Conservation (phyloP, 164 flowering plant genomes). For the Vitis rupestris region DNA sequence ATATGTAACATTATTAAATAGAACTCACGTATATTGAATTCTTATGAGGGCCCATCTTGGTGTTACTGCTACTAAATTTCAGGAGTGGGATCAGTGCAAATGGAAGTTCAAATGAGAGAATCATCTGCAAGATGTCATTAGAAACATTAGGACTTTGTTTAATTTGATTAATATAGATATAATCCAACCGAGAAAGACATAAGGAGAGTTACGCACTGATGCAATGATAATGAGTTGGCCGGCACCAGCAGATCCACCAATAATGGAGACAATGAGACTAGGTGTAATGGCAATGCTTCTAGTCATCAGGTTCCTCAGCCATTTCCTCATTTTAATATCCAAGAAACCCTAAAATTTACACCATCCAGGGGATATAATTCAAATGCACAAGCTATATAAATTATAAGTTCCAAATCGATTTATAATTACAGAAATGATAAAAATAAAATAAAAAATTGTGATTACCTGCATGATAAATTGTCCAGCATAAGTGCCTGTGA, state of each 20-base stretch:
- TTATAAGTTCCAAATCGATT: too few species aligned
- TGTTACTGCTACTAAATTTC: constrained; percentile 82
- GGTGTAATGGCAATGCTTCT: constrained; percentile 76
- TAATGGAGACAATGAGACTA: constrained; percentile 66
- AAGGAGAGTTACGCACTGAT: constrained; percentile 41
- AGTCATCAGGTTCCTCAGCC: constrained; percentile 69
- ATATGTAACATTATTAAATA: neutral
- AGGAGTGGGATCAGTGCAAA: constrained; percentile 93
- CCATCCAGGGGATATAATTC: too few species aligned
- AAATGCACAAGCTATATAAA: too few species aligned
- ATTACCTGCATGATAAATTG: constrained; percentile 89
- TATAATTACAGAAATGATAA: neutral
- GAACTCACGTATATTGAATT: constrained; percentile 73
- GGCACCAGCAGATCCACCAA: constrained; percentile 75
- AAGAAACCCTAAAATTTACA: constrained; percentile 58
- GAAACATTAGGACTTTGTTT: neutral
- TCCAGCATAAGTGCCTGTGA: constrained; percentile 93
- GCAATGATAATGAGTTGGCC: constrained; percentile 80
- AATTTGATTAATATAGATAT: neutral
- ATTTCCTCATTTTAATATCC: constrained; percentile 68
- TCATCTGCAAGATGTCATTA: constrained; percentile 59
- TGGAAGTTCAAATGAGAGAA: constrained; percentile 90
- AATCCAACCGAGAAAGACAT: neutral
- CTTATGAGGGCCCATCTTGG: constrained; percentile 96
- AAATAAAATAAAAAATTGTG: neutral